Evolutionary conservation across 2,329 filamentous ascomycete genomes (phyloP), one percentile per base, ranked within the genome.

Genomic region (Fusarium piperis): DNA sequence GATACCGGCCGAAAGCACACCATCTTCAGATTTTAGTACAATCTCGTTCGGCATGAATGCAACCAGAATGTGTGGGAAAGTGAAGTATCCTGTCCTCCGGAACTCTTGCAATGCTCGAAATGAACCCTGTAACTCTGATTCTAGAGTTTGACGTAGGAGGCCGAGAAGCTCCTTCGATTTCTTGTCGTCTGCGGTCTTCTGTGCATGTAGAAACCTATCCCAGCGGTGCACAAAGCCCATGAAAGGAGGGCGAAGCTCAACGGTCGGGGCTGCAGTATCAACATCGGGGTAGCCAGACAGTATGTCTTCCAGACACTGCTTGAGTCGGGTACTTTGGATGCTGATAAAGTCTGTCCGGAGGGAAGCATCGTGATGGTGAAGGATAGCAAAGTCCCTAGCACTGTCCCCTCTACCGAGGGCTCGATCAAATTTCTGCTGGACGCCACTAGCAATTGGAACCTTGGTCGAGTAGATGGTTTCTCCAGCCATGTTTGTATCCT

Each of bases 1-100:
- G 6, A 63, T 16, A 0, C 62, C 62, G 1, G 62, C 62, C 4
- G 23, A 53, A 11, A 35, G 9, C 11, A 18, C 20, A 1, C 20
- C 58, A 15, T 44, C 20, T 6, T 46, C 0, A 2, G 33, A 51
- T 2, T 36, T 16, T 6, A 62, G 6, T 7, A 71, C n/a, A 15
- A 62, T 32, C 11, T 72, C 48, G 0, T 55, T 58, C 2, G 70
- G 68, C 5, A 55, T 11, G 26, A 64, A 72, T 6, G 53, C 38
- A 1, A 59, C 16, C 1, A 32, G 2, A 3, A 72, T 11, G 2
- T 53, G 35, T 0, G 26, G 6, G 6, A 46, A 72, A 9, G 46
- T 11, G 10, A 59, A 13, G n/a, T 18, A 39, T 0, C 58, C 55
- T 2, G 63, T 65, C 3, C 33, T 7, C 1, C 10, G 18, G 12